Conservation (phyloP, 768 basidiomycete species). For the Gloeopeniophorella convolvens region DNA sequence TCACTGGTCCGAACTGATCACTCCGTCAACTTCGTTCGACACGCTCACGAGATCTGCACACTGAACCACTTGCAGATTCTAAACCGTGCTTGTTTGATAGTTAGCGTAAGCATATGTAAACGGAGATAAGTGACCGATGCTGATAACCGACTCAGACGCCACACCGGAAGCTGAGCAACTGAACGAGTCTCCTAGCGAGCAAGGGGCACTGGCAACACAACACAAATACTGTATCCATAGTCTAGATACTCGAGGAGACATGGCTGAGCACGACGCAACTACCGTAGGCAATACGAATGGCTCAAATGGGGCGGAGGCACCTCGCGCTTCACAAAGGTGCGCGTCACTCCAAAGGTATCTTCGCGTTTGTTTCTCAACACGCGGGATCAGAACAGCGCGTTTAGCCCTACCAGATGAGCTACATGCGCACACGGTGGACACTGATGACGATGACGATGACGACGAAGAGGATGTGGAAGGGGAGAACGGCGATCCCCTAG, state of each 20-base stretch:
- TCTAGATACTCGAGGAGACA: no score
- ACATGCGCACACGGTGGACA: constrained; percentile 25
- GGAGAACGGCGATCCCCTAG: constrained; percentile 51
- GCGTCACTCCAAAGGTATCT: not conserved
- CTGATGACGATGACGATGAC: constrained; percentile 49
- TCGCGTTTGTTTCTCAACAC: not conserved
- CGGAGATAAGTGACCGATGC: no score
- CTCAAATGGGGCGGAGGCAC: not conserved
- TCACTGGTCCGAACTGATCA: no score
- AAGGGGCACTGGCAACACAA: no score
- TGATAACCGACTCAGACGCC: no score
- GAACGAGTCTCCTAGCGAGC: no score
- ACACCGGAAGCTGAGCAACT: no score
- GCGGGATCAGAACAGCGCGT: constrained; percentile 15
- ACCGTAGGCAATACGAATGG: not conserved
- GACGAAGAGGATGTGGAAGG: constrained; percentile 29
- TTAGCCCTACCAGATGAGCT: constrained; percentile 12
- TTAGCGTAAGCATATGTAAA: no score
- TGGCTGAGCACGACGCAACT: constrained; percentile 7
- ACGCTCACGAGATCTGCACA: no score
- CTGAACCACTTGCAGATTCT: no score
- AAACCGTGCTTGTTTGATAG: no score
- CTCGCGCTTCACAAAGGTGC: constrained; percentile 5
- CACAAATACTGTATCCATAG: constrained; percentile 1
- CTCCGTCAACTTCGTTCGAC: no score